A percentile compares a stretch with the other conserved stretches of the same genome.
These are phyloP conservation scores for Kazachstania kunashirensis DNA, from an alignment of 805 yeast genomes.

Conservation along the genomic window DNA sequence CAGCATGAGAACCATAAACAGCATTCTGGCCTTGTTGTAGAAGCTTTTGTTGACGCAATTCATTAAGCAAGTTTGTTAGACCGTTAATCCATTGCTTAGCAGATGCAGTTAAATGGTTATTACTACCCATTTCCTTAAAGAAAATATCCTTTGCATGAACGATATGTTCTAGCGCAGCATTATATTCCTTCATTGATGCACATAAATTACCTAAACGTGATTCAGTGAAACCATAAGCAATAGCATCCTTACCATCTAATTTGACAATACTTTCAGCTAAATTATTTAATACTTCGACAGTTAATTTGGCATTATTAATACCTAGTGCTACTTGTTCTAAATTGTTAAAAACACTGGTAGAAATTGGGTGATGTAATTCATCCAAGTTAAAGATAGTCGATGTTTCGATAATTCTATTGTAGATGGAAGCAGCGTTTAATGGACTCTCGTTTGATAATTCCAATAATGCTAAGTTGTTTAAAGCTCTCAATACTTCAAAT, in stretches of 20 bases:
- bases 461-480: slow-evolving; percentile 63
- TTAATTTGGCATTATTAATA: slow-evolving; percentile 45
- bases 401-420: slow-evolving; percentile 47
- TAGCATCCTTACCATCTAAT: slow-evolving; percentile 49
- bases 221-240: slow-evolving; percentile 53
- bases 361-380: slow-evolving; percentile 61
- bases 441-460: slow-evolving; percentile 55
- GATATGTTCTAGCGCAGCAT: slow-evolving; percentile 48
- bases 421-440: slow-evolving; percentile 51
- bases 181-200: slow-evolving; percentile 42
- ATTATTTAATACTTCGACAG: slow-evolving; percentile 43
- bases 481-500: slow-evolving; percentile 59
- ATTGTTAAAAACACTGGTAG: slow-evolving; percentile 43
- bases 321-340: slow-evolving; percentile 49
- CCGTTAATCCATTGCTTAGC: slow-evolving; percentile 54
- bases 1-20: slow-evolving; percentile 12
- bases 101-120: slow-evolving; percentile 58
- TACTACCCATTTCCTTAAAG: slow-evolving; percentile 51
- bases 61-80: slow-evolving; percentile 34
- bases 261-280: slow-evolving; percentile 43
- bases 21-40: slow-evolving; percentile 23
- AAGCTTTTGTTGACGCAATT: slow-evolving; percentile 21
- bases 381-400: slow-evolving; percentile 34
- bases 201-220: slow-evolving; percentile 62
- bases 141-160: slow-evolving; percentile 49